Percentiles rank a stretch among this genome's conserved stretches.
These are phyloP conservation scores for Xylaria longipes DNA, from an alignment of 495 filamentous ascomycete genomes.

Conservation along the genomic window DNA sequence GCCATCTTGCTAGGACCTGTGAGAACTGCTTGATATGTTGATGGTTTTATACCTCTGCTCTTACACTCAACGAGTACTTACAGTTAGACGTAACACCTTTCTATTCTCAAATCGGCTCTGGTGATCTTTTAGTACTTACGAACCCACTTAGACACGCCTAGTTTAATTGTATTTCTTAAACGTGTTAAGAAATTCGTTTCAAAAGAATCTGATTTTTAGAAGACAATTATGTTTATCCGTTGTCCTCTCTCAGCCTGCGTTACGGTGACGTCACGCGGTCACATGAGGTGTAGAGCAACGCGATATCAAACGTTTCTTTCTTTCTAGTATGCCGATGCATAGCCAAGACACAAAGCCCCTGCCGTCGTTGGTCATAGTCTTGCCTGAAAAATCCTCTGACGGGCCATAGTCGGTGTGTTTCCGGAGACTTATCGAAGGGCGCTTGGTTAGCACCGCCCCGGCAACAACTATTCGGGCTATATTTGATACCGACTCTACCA, in stretches of 20 bases:
- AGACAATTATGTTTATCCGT: background rate
- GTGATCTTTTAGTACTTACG: background rate
- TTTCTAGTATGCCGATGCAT: background rate
- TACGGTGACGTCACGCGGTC: slow-evolving; percentile 14
- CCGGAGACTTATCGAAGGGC: slow-evolving; percentile 9
- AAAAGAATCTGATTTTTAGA: too few relatives aligned
- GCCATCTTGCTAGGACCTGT: slow-evolving; percentile 2
- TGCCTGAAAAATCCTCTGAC: background rate
- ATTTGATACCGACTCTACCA: background rate
- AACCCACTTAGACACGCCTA: background rate
- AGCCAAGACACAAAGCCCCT: background rate
- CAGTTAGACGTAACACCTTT: background rate
- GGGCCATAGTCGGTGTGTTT: background rate
- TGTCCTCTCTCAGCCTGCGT: background rate
- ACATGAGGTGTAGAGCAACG: background rate
- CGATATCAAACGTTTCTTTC: background rate
- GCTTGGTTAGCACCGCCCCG: too few relatives aligned
- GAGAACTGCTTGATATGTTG: background rate
- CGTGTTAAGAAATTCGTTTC: background rate
- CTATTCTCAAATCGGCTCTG: background rate
- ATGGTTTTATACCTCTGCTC: background rate
- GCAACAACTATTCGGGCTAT: background rate
- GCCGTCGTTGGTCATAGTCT: background rate
- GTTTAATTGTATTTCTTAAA: background rate
- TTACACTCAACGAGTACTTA: background rate